Evolutionary conservation across 2,329 filamentous ascomycete species (phyloP).

Genomic region (Scedosporium dehoogii): DNA sequence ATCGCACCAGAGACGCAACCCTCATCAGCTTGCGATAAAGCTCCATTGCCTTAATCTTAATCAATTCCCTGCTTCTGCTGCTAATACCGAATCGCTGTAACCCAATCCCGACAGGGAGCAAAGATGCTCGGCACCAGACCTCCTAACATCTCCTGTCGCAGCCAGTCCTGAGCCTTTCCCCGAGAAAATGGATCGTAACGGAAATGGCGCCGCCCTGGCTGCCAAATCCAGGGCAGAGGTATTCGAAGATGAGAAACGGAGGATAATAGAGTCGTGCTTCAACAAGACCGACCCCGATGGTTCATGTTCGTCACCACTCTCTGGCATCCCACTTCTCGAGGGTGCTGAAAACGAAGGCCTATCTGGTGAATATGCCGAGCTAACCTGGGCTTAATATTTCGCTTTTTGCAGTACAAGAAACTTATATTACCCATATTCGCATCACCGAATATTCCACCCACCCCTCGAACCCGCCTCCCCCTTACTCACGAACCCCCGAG

Average conservation of each 20-base stretch:
- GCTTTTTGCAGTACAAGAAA: slow-evolving; percentile 58
- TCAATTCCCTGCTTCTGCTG: neutral
- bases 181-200: slow-evolving; percentile 5
- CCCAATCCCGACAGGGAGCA: neutral
- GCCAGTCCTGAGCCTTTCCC: slow-evolving; percentile 1
- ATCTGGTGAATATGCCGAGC: too few species aligned
- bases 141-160: neutral
- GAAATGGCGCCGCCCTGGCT: slow-evolving; percentile 3
- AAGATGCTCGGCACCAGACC: slow-evolving; percentile 5
- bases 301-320: slow-evolving; percentile 50
- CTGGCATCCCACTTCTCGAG: neutral
- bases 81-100: neutral
- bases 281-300: slow-evolving; percentile 80
- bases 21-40: neutral
- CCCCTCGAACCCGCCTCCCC: slow-evolving; percentile 76
- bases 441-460: slow-evolving; percentile 79
- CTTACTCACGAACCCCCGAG: slow-evolving; percentile 56
- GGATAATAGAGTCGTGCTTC: slow-evolving; percentile 94
- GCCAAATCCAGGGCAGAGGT: slow-evolving; percentile 50
- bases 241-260: slow-evolving; percentile 93
- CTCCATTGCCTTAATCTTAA: neutral
- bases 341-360: neutral
- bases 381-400: slow-evolving; percentile 5
- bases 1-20: neutral
- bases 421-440: slow-evolving; percentile 94